These are phyloP conservation scores for Glebionis coronaria DNA, from an alignment of 129 eudicot species.

Conservation along the genomic window DNA sequence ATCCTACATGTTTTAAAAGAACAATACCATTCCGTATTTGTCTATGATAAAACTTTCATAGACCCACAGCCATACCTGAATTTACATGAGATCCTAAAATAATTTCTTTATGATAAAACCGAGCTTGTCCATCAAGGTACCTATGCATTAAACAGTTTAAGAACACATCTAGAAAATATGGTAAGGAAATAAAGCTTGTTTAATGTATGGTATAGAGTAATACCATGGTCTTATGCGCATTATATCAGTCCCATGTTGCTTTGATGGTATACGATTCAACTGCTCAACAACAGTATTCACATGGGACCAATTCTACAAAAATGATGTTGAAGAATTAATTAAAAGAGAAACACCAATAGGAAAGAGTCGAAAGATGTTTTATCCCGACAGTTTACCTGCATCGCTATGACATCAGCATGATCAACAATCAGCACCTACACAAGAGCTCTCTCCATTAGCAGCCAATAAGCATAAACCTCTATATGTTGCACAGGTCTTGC, in stretches of 20 bases:
- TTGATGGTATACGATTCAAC: constrained; percentile 67
- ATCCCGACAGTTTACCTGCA: constrained; percentile 61
- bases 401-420: constrained; percentile 87
- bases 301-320: constrained; percentile 85
- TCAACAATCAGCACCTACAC: constrained; percentile 78
- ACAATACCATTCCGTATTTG: background rate
- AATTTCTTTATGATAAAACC: constrained; percentile 81
- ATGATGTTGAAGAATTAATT: constrained; percentile 1
- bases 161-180: constrained; percentile 7
- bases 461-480: background rate
- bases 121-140: constrained; percentile 81
- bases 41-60: background rate
- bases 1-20: background rate
- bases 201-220: background rate
- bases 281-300: constrained; percentile 73
- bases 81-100: constrained; percentile 65
- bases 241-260: constrained; percentile 82
- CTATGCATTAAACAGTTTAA: constrained; percentile 36
- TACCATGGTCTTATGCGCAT: constrained; percentile 97
- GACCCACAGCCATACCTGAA: constrained; percentile 57
- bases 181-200: background rate
- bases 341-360: background rate
- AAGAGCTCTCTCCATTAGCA: constrained; percentile 21
- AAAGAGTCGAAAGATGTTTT: background rate
- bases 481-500: no score